Evolutionary conservation across 805 yeast species (phyloP), one percentile per base, ranked within the genome.

Genomic region (Kuraishia cidri): DNA sequence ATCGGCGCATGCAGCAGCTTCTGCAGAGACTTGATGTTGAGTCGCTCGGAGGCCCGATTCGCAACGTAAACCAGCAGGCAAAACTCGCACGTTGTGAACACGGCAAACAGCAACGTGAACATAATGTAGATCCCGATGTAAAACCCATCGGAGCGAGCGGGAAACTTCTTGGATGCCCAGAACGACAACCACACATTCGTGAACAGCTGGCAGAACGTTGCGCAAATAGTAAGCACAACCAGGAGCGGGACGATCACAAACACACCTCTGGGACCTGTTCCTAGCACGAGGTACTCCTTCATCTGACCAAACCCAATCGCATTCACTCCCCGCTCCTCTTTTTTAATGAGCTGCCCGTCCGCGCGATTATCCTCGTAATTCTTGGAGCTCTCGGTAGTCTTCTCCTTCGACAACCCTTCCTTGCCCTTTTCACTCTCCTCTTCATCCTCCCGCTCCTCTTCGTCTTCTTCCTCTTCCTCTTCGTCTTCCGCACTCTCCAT

Each of bases 141-240:
- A 43, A 72, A 71, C 0, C 72, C 70, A 36, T 64, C 56, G 4
- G 68, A 32, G 33, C 54, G 54, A 15, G 52, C 45, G 5, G 47
- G 36, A 46, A 78, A 83, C 46, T 68, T 70, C 34, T 60, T 36
- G 10, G 58, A 59, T 2, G 81, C 65, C 95, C 95, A 86, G 55
- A 79, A 86, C 1, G 92, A 78, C 39, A 86, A 59, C 94, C 94
- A 83, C 17, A 79, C 74, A 50, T 75, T 78, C 28, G 80, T 67
- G 47, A 79, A 75, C 29, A 78, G 52, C 36, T 61, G 63, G 29
- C 77, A 66, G 48, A 79, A 76, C 18, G 79, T 51, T 34, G 58
- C 61, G 36, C 66, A 60, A 52, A 76, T 78, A 1, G 70, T 66
- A 33, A 68, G 63, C 6, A 69, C 21, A 1, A 48, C 24, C 28